Evolutionary conservation across 1,284 basidiomycete species (phyloP).

Genomic region (Trichosporon coremiiforme): DNA sequence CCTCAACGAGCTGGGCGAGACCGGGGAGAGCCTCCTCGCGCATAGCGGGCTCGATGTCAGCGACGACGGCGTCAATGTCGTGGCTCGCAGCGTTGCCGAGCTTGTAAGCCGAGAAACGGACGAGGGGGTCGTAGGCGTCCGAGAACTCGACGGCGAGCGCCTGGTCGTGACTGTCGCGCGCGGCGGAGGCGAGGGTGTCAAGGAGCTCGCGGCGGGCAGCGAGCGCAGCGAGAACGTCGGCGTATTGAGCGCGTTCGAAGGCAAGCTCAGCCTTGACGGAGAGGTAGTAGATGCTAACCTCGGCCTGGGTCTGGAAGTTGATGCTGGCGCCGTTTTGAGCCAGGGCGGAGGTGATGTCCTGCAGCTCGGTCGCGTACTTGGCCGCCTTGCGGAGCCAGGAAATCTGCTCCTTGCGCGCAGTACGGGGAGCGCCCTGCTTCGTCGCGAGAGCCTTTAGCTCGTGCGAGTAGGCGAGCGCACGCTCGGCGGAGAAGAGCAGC

Average conservation of each 20-base stretch:
- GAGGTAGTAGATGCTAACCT: constrained; percentile 57
- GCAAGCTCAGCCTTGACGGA: constrained; percentile 54
- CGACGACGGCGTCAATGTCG: constrained; percentile 78
- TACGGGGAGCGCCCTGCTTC: constrained; percentile 35
- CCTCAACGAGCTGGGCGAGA: constrained; percentile 38
- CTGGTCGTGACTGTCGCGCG: constrained; percentile 72
- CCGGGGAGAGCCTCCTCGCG: constrained; percentile 61
- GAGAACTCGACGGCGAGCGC: constrained; percentile 82
- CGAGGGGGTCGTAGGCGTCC: constrained; percentile 86
- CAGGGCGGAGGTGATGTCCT: constrained; percentile 71
- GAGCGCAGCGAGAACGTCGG: constrained; percentile 74
- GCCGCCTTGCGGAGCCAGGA: constrained; percentile 77
- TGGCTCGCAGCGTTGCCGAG: constrained; percentile 69
- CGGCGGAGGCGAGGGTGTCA: constrained; percentile 66
- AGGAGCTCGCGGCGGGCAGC: constrained; percentile 73
- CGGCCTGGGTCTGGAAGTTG: constrained; percentile 46
- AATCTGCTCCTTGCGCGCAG: constrained; percentile 45
- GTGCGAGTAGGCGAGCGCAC: constrained; percentile 88
- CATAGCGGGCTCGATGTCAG: constrained; percentile 65
- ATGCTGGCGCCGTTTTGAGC: constrained; percentile 29
- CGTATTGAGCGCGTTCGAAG: constrained; percentile 66
- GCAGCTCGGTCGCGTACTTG: constrained; percentile 77
- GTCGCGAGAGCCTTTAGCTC: constrained; percentile 63
- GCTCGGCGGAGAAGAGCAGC: constrained; percentile 82
- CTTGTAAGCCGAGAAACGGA: constrained; percentile 89